Evolutionary conservation across 2,329 filamentous ascomycete genomes (phyloP).

Genomic region (Ophiostoma populinum): DNA sequence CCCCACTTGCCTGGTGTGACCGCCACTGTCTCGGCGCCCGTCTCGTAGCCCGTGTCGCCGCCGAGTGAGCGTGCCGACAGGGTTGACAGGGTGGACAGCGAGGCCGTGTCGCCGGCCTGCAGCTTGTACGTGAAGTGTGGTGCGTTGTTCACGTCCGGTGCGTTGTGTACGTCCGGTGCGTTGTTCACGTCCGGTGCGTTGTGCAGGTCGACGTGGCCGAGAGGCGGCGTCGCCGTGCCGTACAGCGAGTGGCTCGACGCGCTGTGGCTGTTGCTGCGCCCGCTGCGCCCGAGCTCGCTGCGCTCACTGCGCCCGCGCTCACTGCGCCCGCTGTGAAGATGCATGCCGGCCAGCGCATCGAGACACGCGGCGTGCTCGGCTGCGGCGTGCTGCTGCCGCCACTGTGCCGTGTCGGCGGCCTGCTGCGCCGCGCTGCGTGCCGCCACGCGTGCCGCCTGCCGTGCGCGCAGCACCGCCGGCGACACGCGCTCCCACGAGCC

Average conservation of each 20-base stretch:
- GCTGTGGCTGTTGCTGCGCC: too few species aligned
- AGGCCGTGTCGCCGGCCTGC: not conserved
- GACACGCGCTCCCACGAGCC: slow-evolving; percentile 9
- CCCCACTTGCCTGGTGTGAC: too few species aligned
- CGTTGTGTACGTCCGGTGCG: not conserved
- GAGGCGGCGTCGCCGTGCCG: too few species aligned
- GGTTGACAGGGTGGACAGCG: not conserved
- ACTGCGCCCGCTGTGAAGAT: too few species aligned
- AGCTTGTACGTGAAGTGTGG: not conserved
- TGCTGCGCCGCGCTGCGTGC: not conserved
- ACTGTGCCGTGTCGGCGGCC: not conserved
- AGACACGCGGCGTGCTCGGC: not conserved
- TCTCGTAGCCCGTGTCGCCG: slow-evolving; percentile 7
- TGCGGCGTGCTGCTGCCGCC: not conserved
- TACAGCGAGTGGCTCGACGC: too few species aligned
- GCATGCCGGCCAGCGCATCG: too few species aligned
- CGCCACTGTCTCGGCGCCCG: slow-evolving; percentile 1
- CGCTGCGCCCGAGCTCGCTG: too few species aligned
- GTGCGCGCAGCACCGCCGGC: slow-evolving; percentile 3
- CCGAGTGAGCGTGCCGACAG: slow-evolving; percentile 1
- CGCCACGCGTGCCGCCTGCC: slow-evolving; percentile 1
- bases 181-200: not conserved
- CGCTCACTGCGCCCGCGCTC: too few species aligned
- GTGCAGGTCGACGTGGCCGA: too few species aligned
- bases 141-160: not conserved